These are phyloP conservation scores for Candida nonsorbophila DNA, from an alignment of 805 yeast species.

Conservation along the genomic window DNA sequence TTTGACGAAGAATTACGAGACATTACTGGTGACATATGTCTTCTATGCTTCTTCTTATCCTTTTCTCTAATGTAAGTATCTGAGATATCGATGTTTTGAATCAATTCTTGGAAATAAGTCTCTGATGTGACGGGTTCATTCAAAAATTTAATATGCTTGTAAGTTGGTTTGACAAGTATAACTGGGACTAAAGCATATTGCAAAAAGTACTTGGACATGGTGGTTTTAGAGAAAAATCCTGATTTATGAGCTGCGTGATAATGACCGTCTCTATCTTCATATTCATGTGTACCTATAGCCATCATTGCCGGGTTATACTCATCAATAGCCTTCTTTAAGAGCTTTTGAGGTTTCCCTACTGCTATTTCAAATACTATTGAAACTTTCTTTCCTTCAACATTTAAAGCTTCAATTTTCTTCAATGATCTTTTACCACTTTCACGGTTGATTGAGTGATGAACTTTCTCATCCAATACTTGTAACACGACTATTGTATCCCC, in stretches of 20 bases:
- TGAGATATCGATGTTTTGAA: conserved; percentile 19
- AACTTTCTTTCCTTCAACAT: conserved; percentile 29
- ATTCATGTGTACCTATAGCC: conserved; percentile 38
- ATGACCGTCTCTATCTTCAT: conserved; percentile 14
- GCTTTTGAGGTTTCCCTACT: conserved; percentile 36
- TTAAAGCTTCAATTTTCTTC: conserved; percentile 26
- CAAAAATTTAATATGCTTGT: conserved; percentile 25
- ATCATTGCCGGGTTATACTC: conserved; percentile 42
- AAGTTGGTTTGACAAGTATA: conserved; percentile 36
- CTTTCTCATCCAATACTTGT: conserved; percentile 36
- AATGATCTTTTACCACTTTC: conserved; percentile 21
- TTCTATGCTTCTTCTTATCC: conserved; percentile 8
- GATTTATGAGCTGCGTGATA: conserved; percentile 12
- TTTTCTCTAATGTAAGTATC: conserved; percentile 13
- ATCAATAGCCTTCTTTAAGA: conserved; percentile 32
- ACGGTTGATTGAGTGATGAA: conserved; percentile 21
- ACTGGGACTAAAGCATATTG: conserved; percentile 42
- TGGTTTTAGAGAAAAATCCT: conserved; percentile 26
- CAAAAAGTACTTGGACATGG: conserved; percentile 34
- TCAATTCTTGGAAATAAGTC: conserved; percentile 31
- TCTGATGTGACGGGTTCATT: conserved; percentile 25
- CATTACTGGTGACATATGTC: conserved; percentile 5
- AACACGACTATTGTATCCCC: conserved; percentile 40
- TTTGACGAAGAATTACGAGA: conserved; percentile 5
- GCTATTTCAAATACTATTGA: conserved; percentile 36